Conservation (phyloP, 306 rosid species). For the Calophaca sinica region DNA sequence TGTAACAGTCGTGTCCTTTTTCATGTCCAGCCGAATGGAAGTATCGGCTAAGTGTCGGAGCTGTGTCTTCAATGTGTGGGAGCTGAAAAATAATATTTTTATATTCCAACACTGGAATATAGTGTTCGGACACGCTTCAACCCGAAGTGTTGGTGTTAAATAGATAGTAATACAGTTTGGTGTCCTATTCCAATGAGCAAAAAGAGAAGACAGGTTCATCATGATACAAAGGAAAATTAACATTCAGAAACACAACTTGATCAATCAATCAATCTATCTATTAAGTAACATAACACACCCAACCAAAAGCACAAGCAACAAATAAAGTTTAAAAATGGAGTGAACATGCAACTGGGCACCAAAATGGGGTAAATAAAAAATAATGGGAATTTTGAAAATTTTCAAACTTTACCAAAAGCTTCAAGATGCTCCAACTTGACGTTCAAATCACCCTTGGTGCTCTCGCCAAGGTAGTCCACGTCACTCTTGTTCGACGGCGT, state of each 20-base stretch:
- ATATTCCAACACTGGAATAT: too few species aligned
- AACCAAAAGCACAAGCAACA: conserved; percentile 23
- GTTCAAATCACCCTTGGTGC: conserved; percentile 96
- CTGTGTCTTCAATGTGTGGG: too few species aligned
- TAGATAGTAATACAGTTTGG: too few species aligned
- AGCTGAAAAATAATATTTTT: too few species aligned
- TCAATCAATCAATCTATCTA: conserved; percentile 23
- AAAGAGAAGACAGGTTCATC: background rate
- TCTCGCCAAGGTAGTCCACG: conserved; percentile 90
- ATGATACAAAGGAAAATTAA: conserved; percentile 2
- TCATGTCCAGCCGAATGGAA: too few species aligned
- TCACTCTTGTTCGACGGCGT: conserved; percentile 70
- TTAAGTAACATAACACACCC: background rate
- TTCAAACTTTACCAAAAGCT: conserved; percentile 63
- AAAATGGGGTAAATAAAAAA: background rate
- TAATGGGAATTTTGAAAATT: conserved; percentile 12
- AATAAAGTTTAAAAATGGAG: background rate
- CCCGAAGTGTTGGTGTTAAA: too few species aligned
- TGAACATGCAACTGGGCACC: background rate
- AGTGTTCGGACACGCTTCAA: too few species aligned
- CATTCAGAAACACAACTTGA: conserved; percentile 21
- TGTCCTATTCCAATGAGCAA: background rate
- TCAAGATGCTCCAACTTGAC: conserved; percentile 75
- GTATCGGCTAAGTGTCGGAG: too few species aligned
- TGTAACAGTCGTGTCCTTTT: too few species aligned